A percentile compares a stretch with the other conserved stretches of the same genome.
Conservation (phyloP, 768 basidiomycete genomes). For the Amanita molliuscula region DNA sequence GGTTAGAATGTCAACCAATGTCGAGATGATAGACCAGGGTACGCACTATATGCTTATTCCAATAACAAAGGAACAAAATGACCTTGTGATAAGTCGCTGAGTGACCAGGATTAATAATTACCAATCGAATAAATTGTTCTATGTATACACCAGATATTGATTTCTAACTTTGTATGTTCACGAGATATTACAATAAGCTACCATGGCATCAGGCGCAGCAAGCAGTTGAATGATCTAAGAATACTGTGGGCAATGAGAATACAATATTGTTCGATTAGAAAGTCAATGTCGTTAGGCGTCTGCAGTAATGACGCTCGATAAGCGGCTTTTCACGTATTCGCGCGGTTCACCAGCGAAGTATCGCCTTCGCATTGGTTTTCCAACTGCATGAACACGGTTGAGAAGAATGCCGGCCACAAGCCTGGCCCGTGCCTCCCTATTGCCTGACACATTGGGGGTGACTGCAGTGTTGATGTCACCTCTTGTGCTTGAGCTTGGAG, state of each 20-base stretch:
- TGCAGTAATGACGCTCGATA: slow-evolving; percentile 40
- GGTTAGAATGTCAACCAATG: no score
- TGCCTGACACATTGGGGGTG: not conserved
- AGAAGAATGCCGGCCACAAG: slow-evolving; percentile 52
- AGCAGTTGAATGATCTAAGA: slow-evolving; percentile 3
- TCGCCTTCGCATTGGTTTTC: slow-evolving; percentile 40
- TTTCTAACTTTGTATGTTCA: not conserved
- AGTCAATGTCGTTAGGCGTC: slow-evolving; percentile 19
- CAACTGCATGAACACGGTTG: slow-evolving; percentile 39
- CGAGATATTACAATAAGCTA: slow-evolving; percentile 3
- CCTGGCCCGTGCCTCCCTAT: slow-evolving; percentile 29
- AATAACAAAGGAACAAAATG: no score
- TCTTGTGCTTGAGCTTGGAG: not conserved
- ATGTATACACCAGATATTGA: not conserved
- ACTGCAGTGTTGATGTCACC: not conserved
- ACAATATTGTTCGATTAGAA: slow-evolving; percentile 1
- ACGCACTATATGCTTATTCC: no score
- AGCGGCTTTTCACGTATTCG: slow-evolving; percentile 41
- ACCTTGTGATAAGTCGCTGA: no score
- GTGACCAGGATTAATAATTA: not conserved
- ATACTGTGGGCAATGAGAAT: not conserved
- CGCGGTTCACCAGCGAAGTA: slow-evolving; percentile 19
- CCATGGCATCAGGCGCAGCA: not conserved
- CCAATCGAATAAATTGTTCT: not conserved
- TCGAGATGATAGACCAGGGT: no score